Percentiles rank a stretch among this genome's conserved stretches.
Evolutionary conservation across 176 grass and related monocot species (phyloP).

Genomic region (Dendrocalamus sinicus): DNA sequence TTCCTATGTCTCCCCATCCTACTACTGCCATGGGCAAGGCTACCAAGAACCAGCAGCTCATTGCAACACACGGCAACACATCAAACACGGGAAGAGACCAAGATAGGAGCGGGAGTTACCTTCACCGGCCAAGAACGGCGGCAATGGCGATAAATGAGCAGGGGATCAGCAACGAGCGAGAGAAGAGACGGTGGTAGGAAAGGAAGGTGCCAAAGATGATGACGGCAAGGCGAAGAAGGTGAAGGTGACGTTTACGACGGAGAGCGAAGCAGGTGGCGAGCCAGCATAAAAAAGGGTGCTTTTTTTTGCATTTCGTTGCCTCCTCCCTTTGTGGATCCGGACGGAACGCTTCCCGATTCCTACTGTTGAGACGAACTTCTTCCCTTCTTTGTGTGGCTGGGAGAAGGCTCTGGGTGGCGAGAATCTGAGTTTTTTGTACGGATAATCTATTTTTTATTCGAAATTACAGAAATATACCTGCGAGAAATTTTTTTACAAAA

Average conservation of each 20-base stretch:
- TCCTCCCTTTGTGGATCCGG: constrained; percentile 36
- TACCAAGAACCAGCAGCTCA: not conserved
- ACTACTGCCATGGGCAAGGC: not conserved
- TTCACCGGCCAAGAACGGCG: not conserved
- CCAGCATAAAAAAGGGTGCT: constrained; percentile 23
- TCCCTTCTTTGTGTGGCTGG: constrained; percentile 37
- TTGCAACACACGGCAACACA: not conserved
- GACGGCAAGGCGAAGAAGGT: not conserved
- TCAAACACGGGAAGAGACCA: not conserved
- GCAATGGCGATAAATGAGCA: constrained; percentile 32
- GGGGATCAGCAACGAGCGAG: not conserved
- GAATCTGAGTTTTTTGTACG: too few relatives aligned
- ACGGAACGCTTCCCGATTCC: constrained; percentile 20
- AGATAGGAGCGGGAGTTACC: not conserved
- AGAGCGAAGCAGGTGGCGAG: constrained; percentile 6
- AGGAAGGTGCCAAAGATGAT: not conserved
- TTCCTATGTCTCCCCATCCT: not conserved
- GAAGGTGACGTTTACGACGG: constrained; percentile 62
- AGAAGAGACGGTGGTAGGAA: not conserved
- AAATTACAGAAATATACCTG: too few relatives aligned
- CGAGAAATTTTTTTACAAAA: too few relatives aligned
- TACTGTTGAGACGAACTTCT: constrained; percentile 26
- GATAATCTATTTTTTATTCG: too few relatives aligned
- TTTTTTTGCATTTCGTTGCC: not conserved
- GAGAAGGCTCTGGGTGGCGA: not conserved